Base-by-base conservation (phyloP, 106 monocot genomes). In the Ottelia alismoides region DNA sequence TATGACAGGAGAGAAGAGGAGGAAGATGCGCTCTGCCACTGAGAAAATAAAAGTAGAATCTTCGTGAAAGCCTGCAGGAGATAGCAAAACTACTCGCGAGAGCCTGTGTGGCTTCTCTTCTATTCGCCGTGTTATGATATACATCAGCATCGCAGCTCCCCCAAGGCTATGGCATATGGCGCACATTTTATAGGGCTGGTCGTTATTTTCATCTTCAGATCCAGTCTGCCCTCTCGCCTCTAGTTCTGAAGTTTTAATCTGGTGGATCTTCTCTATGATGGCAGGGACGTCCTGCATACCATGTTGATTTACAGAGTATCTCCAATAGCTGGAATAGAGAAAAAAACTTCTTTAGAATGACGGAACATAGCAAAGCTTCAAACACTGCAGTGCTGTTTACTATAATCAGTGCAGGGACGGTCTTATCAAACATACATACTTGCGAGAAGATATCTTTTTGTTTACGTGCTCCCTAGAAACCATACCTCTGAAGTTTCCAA, bases 51-150 rank as follows among this genome's bases (percentile, higher is more conserved):
- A 20, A 23, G 65, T 73, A n/a, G 82, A 89, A 49, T 96, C 89
- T 30, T 81, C 96, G 53, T 96, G 96, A 51, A 89, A 96, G 28
- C 96, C 96, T 27, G 96, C 96, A 50, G 96, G 96, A 22, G 96
- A 96, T 20, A 96, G 49, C 20, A 96, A 54, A 47, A 89, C 79
- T 61, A 96, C 53, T 56, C 96, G 71, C 2, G 81, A 76, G 14
- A 96, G 25, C 26, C 85, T 51, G 27, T 96, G 96, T 48, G 96
- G 82, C 52, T 76, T 81, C 20, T 55, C 58, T 27, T 55, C 62
- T 21, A 96, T 73, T 48, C 61, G 68, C 4, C 61, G 70, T 47
- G 85, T 96, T 49, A 96, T 59, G 7, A 89, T 43, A 57, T 96
- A 85, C 89, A 96, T 96, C 25, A 96, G 68, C 76, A 96, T 89